Base-by-base conservation (phyloP, 2,329 filamentous ascomycete species). In the Fonsecaea pugnacius region DNA sequence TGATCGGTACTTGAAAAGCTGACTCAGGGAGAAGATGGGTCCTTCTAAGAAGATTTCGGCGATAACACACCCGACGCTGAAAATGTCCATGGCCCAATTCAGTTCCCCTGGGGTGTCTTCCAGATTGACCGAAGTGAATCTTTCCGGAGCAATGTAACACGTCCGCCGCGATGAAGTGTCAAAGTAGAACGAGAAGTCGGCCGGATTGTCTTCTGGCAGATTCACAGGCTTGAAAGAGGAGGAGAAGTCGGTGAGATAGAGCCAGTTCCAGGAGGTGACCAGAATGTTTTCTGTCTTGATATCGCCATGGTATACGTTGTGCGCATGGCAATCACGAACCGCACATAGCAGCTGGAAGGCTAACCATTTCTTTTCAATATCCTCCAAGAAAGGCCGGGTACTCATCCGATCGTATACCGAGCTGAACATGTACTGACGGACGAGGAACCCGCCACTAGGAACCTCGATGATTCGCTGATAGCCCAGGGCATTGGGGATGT, bases 221-320 rank as follows among this genome's bases (percentile, higher is more conserved):
- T 92, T 91, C 4, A 93, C 91, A 10, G 93, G 95, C 74, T 99
- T 99, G 80, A 96, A 98, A 0, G 91, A 89, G 0, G 94, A 92
- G 3, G 94, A 96, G 76, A 98, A 99, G 76, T 99, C 95, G n/a
- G 93, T 89, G 40, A 99, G 84, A 75, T 98, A 99, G 1, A 99
- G 84, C 95, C 96, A 99, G 79, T 98, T 97, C 95, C 95, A 99
- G 6, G 95, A 98, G 0, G 95, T 99, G 57, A 99, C 94, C 54
- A 99, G 82, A 38, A 96, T 87, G 73, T 99, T 99, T 77, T 99
- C 94, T 1, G 94, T 95, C 82, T 99, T 99, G 81, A 99, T 98
- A 74, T 99, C 96, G 63, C 95, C 96, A 75, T 99, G 95, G 75
- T 93, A 98, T 58, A 99, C 84, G 72, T 96, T 91, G 53, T 90